A percentile compares a stretch with the other conserved stretches of the same genome.
Conservation (phyloP, 192 early-diverging fungal species). For the Coemansia umbellata region DNA sequence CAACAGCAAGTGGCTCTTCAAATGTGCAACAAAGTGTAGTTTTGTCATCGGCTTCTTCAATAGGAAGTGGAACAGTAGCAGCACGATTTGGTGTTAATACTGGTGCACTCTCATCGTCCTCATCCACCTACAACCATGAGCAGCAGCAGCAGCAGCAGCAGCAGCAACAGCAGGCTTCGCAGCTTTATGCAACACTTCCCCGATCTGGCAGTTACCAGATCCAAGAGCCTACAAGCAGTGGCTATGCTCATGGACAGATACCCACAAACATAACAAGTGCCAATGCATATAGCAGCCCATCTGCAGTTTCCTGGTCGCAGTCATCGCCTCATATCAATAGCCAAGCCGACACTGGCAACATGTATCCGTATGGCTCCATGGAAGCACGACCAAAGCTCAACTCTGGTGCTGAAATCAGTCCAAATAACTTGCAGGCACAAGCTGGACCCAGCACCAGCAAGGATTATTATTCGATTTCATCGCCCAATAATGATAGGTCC, state of each 20-base stretch:
- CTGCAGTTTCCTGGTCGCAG: conserved; percentile 8
- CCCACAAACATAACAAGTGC: neutral
- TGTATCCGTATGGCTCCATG: neutral
- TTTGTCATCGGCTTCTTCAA: neutral
- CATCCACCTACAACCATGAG: conserved; percentile 2
- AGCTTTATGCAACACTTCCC: conserved; percentile 29
- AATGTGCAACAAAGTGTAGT: neutral
- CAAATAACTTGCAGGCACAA: neutral
- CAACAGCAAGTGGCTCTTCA: neutral
- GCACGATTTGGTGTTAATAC: neutral
- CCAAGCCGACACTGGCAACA: neutral
- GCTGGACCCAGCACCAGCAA: conserved; percentile 9
- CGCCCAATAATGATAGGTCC: conserved; percentile 17
- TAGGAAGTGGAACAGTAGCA: neutral
- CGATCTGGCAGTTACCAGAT: conserved; percentile 8
- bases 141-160: conserved; percentile 19
- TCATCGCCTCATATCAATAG: conserved; percentile 4
- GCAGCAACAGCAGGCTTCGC: conserved; percentile 7
- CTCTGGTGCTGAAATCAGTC: neutral
- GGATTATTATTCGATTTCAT: conserved; percentile 35
- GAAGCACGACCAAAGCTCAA: neutral
- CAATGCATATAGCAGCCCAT: neutral
- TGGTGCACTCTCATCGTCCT: neutral
- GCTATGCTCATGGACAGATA: conserved; percentile 8
- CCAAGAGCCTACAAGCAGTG: neutral